A percentile compares a stretch with the other conserved stretches of the same genome.
Evolutionary conservation across 1,139 yeast species (phyloP).

Genomic region (Scheffersomyces insectosa): DNA sequence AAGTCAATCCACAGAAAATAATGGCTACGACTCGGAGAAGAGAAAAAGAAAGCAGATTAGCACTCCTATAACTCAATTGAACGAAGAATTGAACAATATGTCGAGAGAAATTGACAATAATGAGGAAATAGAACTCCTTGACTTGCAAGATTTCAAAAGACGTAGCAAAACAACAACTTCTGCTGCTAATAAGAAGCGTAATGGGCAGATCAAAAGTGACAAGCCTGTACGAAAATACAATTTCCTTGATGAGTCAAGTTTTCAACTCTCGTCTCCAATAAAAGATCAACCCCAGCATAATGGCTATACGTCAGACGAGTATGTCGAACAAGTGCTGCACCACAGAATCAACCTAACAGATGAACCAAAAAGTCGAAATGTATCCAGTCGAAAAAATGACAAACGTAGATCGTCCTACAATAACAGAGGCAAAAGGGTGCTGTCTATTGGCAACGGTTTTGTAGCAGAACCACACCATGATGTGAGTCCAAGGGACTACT

Average conservation of each 20-base stretch:
- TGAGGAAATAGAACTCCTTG: conserved; percentile 7
- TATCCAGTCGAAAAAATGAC: conserved; percentile 5
- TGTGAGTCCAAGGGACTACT: conserved; percentile 56
- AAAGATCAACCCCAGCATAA: conserved; percentile 4
- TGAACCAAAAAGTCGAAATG: conserved; percentile 27
- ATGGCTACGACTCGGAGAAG: conserved; percentile 12
- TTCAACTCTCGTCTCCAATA: conserved; percentile 28
- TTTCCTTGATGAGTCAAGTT: conserved; percentile 14
- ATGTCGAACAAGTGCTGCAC: conserved; percentile 33
- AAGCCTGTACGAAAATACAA: conserved; percentile 4
- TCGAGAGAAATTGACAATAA: conserved; percentile 8
- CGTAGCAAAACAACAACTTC: not conserved
- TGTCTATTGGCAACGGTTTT: conserved; percentile 75
- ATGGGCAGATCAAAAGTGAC: not conserved
- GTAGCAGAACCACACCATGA: conserved; percentile 68
- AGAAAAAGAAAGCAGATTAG: conserved; percentile 18
- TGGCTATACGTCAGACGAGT: conserved; percentile 21
- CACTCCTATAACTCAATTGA: conserved; percentile 28
- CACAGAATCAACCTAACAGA: conserved; percentile 24
- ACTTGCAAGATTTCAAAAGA: conserved; percentile 5
- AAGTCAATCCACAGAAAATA: conserved; percentile 18
- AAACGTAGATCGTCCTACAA: conserved; percentile 52
- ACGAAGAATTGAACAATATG: conserved; percentile 20
- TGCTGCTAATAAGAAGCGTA: not conserved
- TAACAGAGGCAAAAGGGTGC: conserved; percentile 69